Conservation (phyloP, 1,284 basidiomycete species). For the Stygiomarasmius scandens region DNA sequence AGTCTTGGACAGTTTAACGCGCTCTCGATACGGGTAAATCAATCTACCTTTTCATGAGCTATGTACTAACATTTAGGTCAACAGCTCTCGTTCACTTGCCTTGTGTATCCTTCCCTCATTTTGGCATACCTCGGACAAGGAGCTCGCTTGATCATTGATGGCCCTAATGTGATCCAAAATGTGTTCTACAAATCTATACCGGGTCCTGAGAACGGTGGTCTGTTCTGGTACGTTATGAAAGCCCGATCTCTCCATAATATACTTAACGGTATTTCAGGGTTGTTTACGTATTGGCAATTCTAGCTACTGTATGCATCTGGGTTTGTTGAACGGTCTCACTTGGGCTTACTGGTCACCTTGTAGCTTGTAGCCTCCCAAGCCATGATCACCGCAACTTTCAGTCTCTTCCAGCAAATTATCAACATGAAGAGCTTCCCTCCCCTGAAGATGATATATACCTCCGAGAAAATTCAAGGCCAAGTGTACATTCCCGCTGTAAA, state of each 20-base stretch:
- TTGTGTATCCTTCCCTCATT: constrained; percentile 65
- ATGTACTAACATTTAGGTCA: background rate
- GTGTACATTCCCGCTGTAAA: constrained; percentile 67
- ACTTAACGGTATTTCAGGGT: constrained; percentile 49
- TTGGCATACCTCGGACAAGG: constrained; percentile 74
- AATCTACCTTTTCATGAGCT: background rate
- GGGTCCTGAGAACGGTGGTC: constrained; percentile 48
- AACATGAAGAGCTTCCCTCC: constrained; percentile 61
- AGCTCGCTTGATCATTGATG: constrained; percentile 56
- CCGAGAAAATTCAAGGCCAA: constrained; percentile 61
- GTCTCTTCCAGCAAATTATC: constrained; percentile 64
- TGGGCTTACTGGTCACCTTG: constrained; percentile 1
- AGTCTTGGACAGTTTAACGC: constrained; percentile 72
- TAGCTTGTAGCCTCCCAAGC: constrained; percentile 65
- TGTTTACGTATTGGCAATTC: constrained; percentile 60
- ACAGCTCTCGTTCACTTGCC: constrained; percentile 51
- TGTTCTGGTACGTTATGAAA: constrained; percentile 50
- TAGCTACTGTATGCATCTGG: constrained; percentile 51
- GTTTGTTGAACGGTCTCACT: background rate
- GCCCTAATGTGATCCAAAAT: constrained; percentile 50
- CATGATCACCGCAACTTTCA: constrained; percentile 72
- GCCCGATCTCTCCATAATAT: background rate
- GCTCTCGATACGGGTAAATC: constrained; percentile 48
- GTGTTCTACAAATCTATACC: constrained; percentile 70
- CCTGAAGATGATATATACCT: constrained; percentile 62